Evolutionary conservation across 2,329 filamentous ascomycete genomes (phyloP), one percentile per base, ranked within the genome.

Genomic region (Lecanicillium sp.): DNA sequence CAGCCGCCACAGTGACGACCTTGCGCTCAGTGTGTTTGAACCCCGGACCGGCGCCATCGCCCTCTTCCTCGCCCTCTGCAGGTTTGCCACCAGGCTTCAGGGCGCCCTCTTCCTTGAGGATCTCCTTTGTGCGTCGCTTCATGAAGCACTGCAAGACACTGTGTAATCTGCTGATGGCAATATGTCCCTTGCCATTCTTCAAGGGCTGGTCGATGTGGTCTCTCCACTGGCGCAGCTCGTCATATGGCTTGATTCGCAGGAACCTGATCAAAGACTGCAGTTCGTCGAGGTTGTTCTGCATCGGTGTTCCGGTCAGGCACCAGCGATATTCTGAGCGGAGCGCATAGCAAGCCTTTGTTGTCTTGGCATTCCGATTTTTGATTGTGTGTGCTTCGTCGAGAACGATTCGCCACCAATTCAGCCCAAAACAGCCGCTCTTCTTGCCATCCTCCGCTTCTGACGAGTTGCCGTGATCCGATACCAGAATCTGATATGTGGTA

Each of bases 221-320:
- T 56, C 91, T 90, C 91, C 93, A 98, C 51, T 86, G 81, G 9
- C 79, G 77, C 17, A 96, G 72, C 48, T 96, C 83, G 59, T 94
- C 84, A 60, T 93, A 97, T 1, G 93, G 93, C 56, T 87, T 86
- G 61, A 98, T 95, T 14, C 87, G 83, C 30, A 98, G 74, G 65
- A 98, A 98, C 52, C 84, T 87, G 63, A 98, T 88, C 46, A 98
- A 71, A 56, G 89, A 95, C 62, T 98, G 93, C 44, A 98, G 72
- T 66, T 98, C 93, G 55, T 98, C 93, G 5, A 98, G 78, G 58
- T 95, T 97, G 68, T 98, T 98, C 63, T 98, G 93, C 84, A 98
- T 90, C 0, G 93, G 93, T 2, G 93, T 98, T 45, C 93, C 93
- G 1, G 90, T 95, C 52, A 98, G 70, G 61, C 93, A 97, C 93